These are phyloP conservation scores for Xylaria sp. DNA, from an alignment of 2,329 filamentous ascomycete genomes.

Conservation along the genomic window DNA sequence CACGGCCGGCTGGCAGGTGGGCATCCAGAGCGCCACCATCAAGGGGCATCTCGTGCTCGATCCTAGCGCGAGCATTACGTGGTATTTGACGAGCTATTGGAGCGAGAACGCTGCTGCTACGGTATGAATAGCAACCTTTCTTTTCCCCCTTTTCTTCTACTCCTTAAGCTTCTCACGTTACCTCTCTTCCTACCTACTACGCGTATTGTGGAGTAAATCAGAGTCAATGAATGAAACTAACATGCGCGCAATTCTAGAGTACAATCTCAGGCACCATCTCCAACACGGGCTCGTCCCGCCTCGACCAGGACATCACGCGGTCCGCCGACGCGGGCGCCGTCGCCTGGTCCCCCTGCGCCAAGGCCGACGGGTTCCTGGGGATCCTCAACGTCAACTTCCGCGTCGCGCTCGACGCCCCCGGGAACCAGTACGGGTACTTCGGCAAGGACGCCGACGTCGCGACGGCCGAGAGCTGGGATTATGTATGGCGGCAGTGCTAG, in stretches of 20 bases:
- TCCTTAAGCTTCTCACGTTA: too few species aligned
- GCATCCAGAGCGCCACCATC: slow-evolving; percentile 50
- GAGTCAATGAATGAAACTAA: background rate
- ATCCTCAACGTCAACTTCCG: slow-evolving; percentile 57
- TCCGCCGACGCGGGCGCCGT: slow-evolving; percentile 45
- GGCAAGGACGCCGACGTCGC: slow-evolving; percentile 48
- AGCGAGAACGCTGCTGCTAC: slow-evolving; percentile 51
- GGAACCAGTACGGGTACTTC: slow-evolving; percentile 50
- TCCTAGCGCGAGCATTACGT: slow-evolving; percentile 50
- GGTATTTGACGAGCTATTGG: slow-evolving; percentile 53
- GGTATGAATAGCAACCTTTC: slow-evolving; percentile 43
- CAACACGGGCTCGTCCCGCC: slow-evolving; percentile 41
- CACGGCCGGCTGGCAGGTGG: slow-evolving; percentile 54
- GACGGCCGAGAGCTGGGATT: slow-evolving; percentile 51
- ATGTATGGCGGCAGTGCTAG: slow-evolving; percentile 54
- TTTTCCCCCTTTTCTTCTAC: too few species aligned
- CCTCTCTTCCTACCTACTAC: too few species aligned
- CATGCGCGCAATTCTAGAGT: slow-evolving; percentile 37
- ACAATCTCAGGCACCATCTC: slow-evolving; percentile 48
- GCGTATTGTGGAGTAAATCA: background rate
- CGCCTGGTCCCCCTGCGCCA: slow-evolving; percentile 53
- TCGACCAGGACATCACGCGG: slow-evolving; percentile 45
- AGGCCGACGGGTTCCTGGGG: slow-evolving; percentile 50
- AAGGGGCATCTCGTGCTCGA: slow-evolving; percentile 50
- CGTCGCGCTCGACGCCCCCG: slow-evolving; percentile 50